phyloP scores from a whole-genome alignment of 2,329 filamentous ascomycete species.

The Samsoniella hepiali region DNA sequence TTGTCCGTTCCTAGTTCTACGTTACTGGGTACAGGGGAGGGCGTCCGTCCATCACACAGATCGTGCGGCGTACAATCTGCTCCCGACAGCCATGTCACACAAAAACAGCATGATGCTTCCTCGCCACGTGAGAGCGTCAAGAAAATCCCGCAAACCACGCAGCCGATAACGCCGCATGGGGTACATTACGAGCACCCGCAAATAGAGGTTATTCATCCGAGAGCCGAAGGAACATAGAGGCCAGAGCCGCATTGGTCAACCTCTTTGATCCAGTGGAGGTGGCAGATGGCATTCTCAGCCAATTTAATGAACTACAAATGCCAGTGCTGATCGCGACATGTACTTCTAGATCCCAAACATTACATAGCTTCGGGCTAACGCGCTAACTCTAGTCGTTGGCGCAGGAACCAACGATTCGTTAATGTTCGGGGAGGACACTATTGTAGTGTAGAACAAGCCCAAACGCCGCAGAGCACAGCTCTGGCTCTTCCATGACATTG shows the following conservation, averaged over 20 bases:
- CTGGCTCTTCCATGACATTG: conserved; percentile 27
- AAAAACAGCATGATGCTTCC: conserved; percentile 34
- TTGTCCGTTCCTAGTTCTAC: conserved; percentile 43
- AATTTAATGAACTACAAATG: conserved; percentile 33
- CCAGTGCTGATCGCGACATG: conserved; percentile 35
- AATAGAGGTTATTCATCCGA: conserved; percentile 15
- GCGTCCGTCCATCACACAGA: conserved; percentile 27
- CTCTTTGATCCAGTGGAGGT: conserved; percentile 35
- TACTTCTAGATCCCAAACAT: not conserved
- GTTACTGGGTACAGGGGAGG: conserved; percentile 37
- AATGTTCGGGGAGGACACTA: conserved; percentile 33
- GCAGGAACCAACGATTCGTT: conserved; percentile 35
- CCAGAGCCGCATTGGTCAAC: conserved; percentile 35
- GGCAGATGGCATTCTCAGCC: conserved; percentile 32
- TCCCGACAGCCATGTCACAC: conserved; percentile 31
- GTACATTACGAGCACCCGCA: conserved; percentile 27
- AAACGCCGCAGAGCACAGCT: conserved; percentile 30
- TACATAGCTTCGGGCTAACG: conserved; percentile 1
- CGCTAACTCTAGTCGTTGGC: not conserved
- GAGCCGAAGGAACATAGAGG: conserved; percentile 25
- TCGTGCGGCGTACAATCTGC: conserved; percentile 32
- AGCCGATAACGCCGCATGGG: conserved; percentile 30
- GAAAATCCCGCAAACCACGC: conserved; percentile 29
- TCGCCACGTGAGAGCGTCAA: conserved; percentile 33
- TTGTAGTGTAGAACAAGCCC: conserved; percentile 37